Percentiles rank a stretch among this genome's conserved stretches.
Evolutionary conservation across 305 asterid genomes (phyloP).

Genomic region (Fraxinus nigra): DNA sequence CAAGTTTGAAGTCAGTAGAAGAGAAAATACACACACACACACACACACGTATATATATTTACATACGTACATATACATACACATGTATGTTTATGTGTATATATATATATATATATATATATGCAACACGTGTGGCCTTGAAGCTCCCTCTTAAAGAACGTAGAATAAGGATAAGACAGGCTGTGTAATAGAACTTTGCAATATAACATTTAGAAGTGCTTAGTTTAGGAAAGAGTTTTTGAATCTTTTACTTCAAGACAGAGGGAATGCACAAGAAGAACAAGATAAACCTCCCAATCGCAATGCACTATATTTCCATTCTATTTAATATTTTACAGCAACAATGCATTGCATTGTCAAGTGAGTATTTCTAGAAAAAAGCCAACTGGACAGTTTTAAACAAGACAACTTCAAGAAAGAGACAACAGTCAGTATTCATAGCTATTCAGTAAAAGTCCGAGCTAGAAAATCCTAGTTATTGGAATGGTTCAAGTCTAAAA

Average conservation of each 20-base stretch:
- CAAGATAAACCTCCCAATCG: slow-evolving; percentile 9
- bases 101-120: too few relatives aligned
- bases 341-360: not conserved
- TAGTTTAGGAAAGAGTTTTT: not conserved
- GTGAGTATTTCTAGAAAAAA: not conserved
- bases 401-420: not conserved
- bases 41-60: too few relatives aligned
- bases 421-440: not conserved
- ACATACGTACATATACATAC: too few relatives aligned
- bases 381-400: not conserved
- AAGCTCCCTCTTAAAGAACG: not conserved
- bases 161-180: not conserved
- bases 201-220: not conserved
- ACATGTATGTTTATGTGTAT: too few relatives aligned
- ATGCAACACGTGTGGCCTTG: not conserved
- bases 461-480: not conserved
- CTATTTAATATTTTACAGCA: not conserved
- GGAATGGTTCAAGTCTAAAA: not conserved
- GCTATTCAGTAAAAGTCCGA: not conserved
- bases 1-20: not conserved
- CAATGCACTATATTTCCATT: not conserved
- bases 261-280: not conserved
- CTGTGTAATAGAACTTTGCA: not conserved
- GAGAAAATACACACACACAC: not conserved
- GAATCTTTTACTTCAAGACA: not conserved